Evolutionary conservation across 2,329 filamentous ascomycete genomes (phyloP).

Genomic region (Huntiella omanensis): DNA sequence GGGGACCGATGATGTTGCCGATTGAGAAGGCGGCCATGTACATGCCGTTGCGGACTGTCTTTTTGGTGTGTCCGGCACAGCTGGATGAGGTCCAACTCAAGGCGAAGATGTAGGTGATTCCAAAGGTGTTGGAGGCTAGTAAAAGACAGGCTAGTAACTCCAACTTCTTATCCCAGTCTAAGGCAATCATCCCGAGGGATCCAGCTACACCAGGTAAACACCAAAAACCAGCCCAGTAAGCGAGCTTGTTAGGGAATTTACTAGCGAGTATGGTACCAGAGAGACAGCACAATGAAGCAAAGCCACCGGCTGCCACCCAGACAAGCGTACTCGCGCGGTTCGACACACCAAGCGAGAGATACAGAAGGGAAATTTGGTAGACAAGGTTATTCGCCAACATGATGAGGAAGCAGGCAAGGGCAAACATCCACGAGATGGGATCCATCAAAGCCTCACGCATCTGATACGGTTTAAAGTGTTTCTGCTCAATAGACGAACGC

Average conservation of each 20-base stretch:
- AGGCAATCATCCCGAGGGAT: slow-evolving; percentile 16
- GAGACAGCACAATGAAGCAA: slow-evolving; percentile 6
- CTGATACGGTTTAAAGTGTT: slow-evolving; percentile 19
- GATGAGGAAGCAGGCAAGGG: slow-evolving; percentile 17
- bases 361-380: slow-evolving; percentile 23
- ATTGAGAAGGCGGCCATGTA: slow-evolving; percentile 21
- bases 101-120: slow-evolving; percentile 15
- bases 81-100: slow-evolving; percentile 21
- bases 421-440: slow-evolving; percentile 18
- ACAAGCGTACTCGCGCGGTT: slow-evolving; percentile 22
- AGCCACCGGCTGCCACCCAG: slow-evolving; percentile 2
- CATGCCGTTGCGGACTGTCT: slow-evolving; percentile 22
- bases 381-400: slow-evolving; percentile 22
- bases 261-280: slow-evolving; percentile 12
- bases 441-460: slow-evolving; percentile 16
- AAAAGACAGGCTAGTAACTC: slow-evolving; percentile 15
- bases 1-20: slow-evolving; percentile 20
- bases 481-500: slow-evolving; percentile 18
- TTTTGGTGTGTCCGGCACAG: slow-evolving; percentile 23
- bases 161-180: slow-evolving; percentile 15
- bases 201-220: slow-evolving; percentile 15
- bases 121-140: slow-evolving; percentile 13
- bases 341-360: slow-evolving; percentile 19
- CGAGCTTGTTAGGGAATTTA: slow-evolving; percentile 12
- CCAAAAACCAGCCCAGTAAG: slow-evolving; percentile 14